Conservation (phyloP, 306 rosid genomes). For the Vigna nakashimae region DNA sequence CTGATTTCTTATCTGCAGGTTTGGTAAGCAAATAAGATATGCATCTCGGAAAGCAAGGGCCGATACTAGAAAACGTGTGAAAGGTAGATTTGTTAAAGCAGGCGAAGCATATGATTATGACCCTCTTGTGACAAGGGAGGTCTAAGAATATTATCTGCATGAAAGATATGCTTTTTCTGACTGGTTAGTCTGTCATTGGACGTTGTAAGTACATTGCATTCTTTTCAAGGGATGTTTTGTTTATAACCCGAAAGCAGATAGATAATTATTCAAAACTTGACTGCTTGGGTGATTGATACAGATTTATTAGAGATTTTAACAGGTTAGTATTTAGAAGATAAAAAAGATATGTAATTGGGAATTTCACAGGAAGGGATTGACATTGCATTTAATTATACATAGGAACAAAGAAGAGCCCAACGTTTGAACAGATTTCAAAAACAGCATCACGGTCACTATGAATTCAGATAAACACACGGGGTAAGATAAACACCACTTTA, state of each 20-base stretch:
- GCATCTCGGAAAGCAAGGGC: conserved; percentile 95
- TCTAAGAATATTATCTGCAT: conserved; percentile 44
- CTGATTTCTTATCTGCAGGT: conserved; percentile 58
- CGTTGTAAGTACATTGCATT: conserved; percentile 38
- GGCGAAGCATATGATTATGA: conserved; percentile 85
- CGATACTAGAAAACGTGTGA: conserved; percentile 87
- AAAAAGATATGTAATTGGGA: conserved; percentile 40
- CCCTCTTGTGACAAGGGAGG: conserved; percentile 56
- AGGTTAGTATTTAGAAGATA: conserved; percentile 45
- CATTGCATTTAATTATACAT: conserved; percentile 28
- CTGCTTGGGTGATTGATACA: conserved; percentile 24
- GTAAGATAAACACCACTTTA: conserved; percentile 38
- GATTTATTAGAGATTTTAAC: conserved; percentile 43
- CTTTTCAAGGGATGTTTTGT: conserved; percentile 5
- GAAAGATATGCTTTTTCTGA: conserved; percentile 46
- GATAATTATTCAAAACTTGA: conserved; percentile 28
- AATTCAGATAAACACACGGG: conserved; percentile 32
- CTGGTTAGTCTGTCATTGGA: conserved; percentile 32
- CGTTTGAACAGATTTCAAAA: conserved; percentile 34
- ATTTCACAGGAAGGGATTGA: conserved; percentile 29
- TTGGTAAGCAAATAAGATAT: conserved; percentile 94
- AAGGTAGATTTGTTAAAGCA: conserved; percentile 89
- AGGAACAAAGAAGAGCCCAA: conserved; percentile 17
- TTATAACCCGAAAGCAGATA: conserved; percentile 27
- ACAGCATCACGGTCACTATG: conserved; percentile 21